Evolutionary conservation across 2,329 filamentous ascomycete genomes (phyloP).

Genomic region (Alternaria sp.): DNA sequence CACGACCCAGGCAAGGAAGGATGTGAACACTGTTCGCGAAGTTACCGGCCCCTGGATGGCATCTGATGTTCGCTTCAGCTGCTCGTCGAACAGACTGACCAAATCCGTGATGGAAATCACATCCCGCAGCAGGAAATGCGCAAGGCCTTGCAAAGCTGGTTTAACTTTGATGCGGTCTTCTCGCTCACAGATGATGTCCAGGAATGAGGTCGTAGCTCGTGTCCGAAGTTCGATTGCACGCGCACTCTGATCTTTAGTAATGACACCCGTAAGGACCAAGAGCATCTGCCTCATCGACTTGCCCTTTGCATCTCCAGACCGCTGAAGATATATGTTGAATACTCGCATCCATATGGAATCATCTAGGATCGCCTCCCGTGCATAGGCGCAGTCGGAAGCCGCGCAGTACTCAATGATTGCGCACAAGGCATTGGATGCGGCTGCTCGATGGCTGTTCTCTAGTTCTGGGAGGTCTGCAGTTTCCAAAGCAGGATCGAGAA

Average conservation of each 20-base stretch:
- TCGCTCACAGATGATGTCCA: slow-evolving; percentile 66
- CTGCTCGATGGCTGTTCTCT: slow-evolving; percentile 50
- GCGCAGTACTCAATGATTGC: slow-evolving; percentile 52
- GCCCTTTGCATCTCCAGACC: slow-evolving; percentile 52
- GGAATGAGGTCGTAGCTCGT: slow-evolving; percentile 49
- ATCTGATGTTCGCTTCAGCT: slow-evolving; percentile 12
- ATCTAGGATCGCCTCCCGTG: slow-evolving; percentile 41
- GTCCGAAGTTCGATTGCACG: slow-evolving; percentile 34
- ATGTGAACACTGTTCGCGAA: slow-evolving; percentile 28
- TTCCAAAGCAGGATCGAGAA: slow-evolving; percentile 40
- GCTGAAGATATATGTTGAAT: slow-evolving; percentile 52
- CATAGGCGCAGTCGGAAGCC: slow-evolving; percentile 34
- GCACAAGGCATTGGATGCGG: slow-evolving; percentile 56
- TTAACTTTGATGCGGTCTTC: slow-evolving; percentile 71
- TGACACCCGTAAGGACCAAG: slow-evolving; percentile 46
- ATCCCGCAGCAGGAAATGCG: slow-evolving; percentile 69
- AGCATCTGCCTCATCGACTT: slow-evolving; percentile 58
- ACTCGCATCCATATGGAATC: slow-evolving; percentile 48
- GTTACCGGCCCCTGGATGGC: not conserved
- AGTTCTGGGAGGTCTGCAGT: slow-evolving; percentile 43
- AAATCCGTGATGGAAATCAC: slow-evolving; percentile 54
- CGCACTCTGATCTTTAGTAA: slow-evolving; percentile 37
- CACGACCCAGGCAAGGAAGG: slow-evolving; percentile 47
- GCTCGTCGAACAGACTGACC: slow-evolving; percentile 49
- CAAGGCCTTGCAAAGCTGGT: slow-evolving; percentile 71